These are phyloP conservation scores for Infundibulicybe gibba DNA, from an alignment of 768 basidiomycete genomes.

Conservation along the genomic window DNA sequence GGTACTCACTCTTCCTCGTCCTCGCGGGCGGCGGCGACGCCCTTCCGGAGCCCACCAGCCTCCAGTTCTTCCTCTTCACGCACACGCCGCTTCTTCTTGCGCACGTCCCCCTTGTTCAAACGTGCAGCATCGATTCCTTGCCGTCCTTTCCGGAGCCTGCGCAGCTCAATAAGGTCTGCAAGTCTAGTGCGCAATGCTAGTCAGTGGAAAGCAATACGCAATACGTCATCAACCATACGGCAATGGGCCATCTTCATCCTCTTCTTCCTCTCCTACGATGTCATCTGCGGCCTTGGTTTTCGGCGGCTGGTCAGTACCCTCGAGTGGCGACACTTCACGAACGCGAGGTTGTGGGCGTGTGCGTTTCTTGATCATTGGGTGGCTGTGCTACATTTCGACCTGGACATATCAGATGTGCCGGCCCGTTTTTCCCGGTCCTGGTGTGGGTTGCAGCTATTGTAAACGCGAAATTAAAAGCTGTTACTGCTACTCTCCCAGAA, in stretches of 20 bases:
- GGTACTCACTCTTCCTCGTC: slow-evolving; percentile 62
- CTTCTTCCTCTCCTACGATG: slow-evolving; percentile 31
- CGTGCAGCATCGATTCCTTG: slow-evolving; percentile 86
- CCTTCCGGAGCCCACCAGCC: slow-evolving; percentile 55
- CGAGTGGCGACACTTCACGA: slow-evolving; percentile 41
- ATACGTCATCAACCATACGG: slow-evolving; percentile 39
- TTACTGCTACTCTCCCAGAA: too few species aligned
- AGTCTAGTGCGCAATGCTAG: slow-evolving; percentile 39
- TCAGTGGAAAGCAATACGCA: not conserved
- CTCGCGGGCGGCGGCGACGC: slow-evolving; percentile 24
- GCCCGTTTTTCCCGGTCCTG: not conserved
- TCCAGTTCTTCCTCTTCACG: slow-evolving; percentile 44
- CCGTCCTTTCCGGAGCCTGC: slow-evolving; percentile 67
- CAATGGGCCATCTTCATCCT: slow-evolving; percentile 40
- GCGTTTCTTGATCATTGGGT: slow-evolving; percentile 70
- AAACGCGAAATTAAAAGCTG: too few species aligned
- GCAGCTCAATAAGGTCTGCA: slow-evolving; percentile 80
- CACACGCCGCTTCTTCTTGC: slow-evolving; percentile 61
- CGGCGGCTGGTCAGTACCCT: too few species aligned
- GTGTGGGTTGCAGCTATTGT: too few species aligned
- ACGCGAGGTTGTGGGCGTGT: slow-evolving; percentile 58
- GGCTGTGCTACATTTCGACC: slow-evolving; percentile 11
- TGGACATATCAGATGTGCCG: slow-evolving; percentile 2
- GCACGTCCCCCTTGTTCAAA: slow-evolving; percentile 79
- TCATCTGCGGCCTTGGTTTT: too few species aligned